These are phyloP conservation scores for Cladosporium sp. DNA, from an alignment of 2,329 filamentous ascomycete genomes.

Conservation along the genomic window DNA sequence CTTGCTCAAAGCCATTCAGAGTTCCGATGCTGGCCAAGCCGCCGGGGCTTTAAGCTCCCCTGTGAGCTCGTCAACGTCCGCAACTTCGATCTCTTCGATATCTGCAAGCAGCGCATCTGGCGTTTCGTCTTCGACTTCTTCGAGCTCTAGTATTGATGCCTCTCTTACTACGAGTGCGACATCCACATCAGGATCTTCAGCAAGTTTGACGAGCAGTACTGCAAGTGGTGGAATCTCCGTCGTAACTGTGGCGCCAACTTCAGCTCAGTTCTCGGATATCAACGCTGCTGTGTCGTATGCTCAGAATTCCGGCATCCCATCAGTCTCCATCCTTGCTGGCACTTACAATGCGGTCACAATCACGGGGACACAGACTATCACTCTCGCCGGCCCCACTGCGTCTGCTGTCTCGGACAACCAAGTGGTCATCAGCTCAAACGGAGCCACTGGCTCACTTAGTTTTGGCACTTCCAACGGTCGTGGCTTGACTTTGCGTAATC, in stretches of 20 bases:
- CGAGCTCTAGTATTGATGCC: background rate
- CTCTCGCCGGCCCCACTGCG: conserved; percentile 40
- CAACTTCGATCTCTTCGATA: background rate
- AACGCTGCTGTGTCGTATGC: conserved; percentile 47
- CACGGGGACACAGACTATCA: conserved; percentile 43
- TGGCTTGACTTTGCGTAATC: conserved; percentile 41
- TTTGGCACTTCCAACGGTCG: conserved; percentile 27
- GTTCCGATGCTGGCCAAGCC: conserved; percentile 33
- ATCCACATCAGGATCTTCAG: conserved; percentile 13
- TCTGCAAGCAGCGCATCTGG: background rate
- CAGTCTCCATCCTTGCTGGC: conserved; percentile 47
- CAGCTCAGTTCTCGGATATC: conserved; percentile 49
- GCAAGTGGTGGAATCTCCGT: conserved; percentile 32
- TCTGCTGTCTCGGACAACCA: conserved; percentile 15
- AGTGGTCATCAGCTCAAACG: conserved; percentile 11
- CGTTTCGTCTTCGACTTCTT: conserved; percentile 21
- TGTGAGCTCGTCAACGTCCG: background rate
- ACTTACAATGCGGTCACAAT: conserved; percentile 47
- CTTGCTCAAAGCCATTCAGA: conserved; percentile 38
- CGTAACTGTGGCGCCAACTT: conserved; percentile 48
- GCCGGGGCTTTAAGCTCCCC: conserved; percentile 9
- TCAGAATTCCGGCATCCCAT: conserved; percentile 43
- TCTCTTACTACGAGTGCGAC: background rate
- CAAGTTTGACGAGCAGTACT: conserved; percentile 23
- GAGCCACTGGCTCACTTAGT: background rate